These are phyloP conservation scores for Amanita muscaria DNA, from an alignment of 768 basidiomycete species.

Conservation along the genomic window DNA sequence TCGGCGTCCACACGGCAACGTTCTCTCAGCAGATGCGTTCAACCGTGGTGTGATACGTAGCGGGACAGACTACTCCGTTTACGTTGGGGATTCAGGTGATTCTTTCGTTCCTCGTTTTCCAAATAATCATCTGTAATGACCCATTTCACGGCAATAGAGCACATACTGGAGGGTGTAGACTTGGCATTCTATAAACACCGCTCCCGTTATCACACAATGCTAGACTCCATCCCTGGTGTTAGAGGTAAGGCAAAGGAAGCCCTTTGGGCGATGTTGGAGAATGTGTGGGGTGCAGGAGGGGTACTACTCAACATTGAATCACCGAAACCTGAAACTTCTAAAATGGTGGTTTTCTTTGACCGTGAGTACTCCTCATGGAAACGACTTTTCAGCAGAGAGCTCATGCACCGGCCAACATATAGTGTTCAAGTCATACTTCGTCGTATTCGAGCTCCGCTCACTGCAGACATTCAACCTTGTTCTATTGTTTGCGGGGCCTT, in stretches of 20 bases:
- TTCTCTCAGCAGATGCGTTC: constrained; percentile 63
- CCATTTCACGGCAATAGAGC: constrained; percentile 6
- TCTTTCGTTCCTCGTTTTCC: neutral
- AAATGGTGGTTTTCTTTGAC: constrained; percentile 61
- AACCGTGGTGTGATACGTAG: constrained; percentile 56
- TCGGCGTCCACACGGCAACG: constrained; percentile 64
- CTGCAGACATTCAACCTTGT: constrained; percentile 51
- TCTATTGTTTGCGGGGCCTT: constrained; percentile 54
- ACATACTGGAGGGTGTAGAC: constrained; percentile 62
- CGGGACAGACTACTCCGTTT: constrained; percentile 68
- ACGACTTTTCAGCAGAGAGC: too few species aligned
- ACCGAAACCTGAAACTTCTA: constrained; percentile 15
- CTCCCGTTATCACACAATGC: constrained; percentile 69
- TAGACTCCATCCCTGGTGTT: constrained; percentile 56
- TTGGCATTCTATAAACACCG: constrained; percentile 72
- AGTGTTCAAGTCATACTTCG: constrained; percentile 20
- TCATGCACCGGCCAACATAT: constrained; percentile 1
- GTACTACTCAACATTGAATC: constrained; percentile 40
- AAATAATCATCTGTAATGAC: neutral
- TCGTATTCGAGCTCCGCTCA: constrained; percentile 44
- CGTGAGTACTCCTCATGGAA: constrained; percentile 31
- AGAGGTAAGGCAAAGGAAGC: constrained; percentile 38
- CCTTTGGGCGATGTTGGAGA: constrained; percentile 78
- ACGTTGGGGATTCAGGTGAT: constrained; percentile 21
- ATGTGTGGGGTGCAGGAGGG: constrained; percentile 43